Base-by-base conservation (phyloP, 2,329 filamentous ascomycete species). In the Fusarium xylarioides region DNA sequence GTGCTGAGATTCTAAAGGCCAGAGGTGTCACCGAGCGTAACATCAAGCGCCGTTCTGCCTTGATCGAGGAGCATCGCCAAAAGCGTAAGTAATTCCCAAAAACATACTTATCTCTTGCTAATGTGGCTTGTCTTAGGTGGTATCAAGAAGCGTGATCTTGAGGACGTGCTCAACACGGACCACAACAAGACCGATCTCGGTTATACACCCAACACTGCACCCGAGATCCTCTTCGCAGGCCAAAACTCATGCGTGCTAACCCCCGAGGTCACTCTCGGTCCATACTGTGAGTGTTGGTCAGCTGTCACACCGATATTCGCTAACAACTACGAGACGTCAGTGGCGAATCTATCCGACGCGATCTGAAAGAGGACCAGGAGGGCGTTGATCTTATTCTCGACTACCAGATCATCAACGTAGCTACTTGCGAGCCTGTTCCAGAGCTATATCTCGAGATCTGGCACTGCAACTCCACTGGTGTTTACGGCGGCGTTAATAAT, bases 231-330 rank as follows among this genome's bases (percentile, higher is more conserved):
- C 16, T 86, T 86, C 63, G 77, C 80, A 6, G 79, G 80, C 23
- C 81, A 82, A 47, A 80, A 79, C 26, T 82, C 84, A 7, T 89
- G 87, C 61, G 80, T 87, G 11, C 77, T 88, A 18, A 84, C 82
- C 6, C 85, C 85, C 0, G 86, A 88, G 72, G 84, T 85, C 19
- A 88, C 85, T 8, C 80, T 87, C 70, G 86, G 86, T 4, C 86
- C 87, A 68, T 76, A 84, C 79, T 74, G 85, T 81, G 68, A 47
- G 53, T 49, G 43, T 0, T 16, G 0, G 1, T 2, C 6, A 12
- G 9, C 7, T 34, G n/a, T 5, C 16, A 7, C n/a, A 34, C 4
- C 12, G 21, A 47, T 6, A 11, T 21, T 0, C 2, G 19, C 62
- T 65, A 54, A 65, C 12, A 23, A 1, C 8, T 2, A 1, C 19